Conservation (phyloP, 371 early-diverging fungal species). For the Mortierella sp. region DNA sequence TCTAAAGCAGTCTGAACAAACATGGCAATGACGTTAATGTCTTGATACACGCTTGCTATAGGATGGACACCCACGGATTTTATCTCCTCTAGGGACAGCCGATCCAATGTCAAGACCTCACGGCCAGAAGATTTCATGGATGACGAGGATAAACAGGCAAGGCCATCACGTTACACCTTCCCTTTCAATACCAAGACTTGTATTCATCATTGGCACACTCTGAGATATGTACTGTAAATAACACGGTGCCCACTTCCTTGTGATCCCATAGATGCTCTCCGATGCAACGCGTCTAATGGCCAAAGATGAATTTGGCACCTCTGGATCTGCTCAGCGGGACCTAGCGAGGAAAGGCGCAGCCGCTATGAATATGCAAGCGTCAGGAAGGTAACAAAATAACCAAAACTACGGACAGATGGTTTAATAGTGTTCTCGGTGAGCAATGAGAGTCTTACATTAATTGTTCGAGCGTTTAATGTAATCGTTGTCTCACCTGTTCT, state of each 20-base stretch:
- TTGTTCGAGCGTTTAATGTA: too few relatives aligned
- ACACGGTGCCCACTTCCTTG: not conserved
- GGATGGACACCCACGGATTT: conserved; percentile 87
- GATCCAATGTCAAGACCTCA: conserved; percentile 61
- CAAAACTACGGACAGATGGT: too few relatives aligned
- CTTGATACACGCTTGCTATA: conserved; percentile 65
- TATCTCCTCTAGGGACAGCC: conserved; percentile 71
- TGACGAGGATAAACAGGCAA: conserved; percentile 87
- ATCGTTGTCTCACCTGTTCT: too few relatives aligned
- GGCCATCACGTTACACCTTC: not conserved
- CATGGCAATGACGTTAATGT: too few relatives aligned
- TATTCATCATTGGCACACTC: too few relatives aligned
- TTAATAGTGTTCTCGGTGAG: too few relatives aligned
- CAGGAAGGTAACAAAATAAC: conserved; percentile 33
- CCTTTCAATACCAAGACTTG: too few relatives aligned
- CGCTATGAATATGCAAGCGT: conserved; percentile 61
- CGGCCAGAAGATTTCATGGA: conserved; percentile 94
- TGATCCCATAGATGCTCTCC: conserved; percentile 62
- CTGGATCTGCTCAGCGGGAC: conserved; percentile 77
- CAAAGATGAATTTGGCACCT: conserved; percentile 78
- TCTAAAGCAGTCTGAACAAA: not conserved
- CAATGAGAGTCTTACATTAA: too few relatives aligned
- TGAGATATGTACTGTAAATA: not conserved
- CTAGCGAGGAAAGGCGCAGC: conserved; percentile 64
- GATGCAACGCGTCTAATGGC: conserved; percentile 68